Evolutionary conservation across 345 rosid species (phyloP), one percentile per base, ranked within the genome.

Genomic region (Bretschneidera sinensis): DNA sequence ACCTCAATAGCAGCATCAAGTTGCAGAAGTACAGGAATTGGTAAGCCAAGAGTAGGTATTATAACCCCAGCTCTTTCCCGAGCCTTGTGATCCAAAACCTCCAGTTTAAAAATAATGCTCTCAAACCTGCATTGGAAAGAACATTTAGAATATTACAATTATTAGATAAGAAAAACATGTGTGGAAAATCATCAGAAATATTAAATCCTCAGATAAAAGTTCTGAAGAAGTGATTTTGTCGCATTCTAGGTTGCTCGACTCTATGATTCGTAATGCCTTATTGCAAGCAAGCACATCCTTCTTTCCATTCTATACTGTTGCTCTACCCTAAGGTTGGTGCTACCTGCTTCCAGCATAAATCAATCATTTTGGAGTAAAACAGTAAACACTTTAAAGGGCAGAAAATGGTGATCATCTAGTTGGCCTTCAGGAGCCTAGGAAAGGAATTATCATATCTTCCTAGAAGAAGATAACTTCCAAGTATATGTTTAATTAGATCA

Each of bases 21-120:
- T 72, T 85, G 92, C 68, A 94, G 77, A 67, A 86, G 83, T 68
- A 88, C 89, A 59, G 92, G 97, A 69, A 91, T 81, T 14, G 92
- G 83, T 62, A 87, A 76, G 62, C 86, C 92, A 78, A 91, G 85
- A 34, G 96, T 83, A 48, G 92, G 82, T 51, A 91, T 62, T 76
- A 94, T 82, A 65, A 88, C 78, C 68, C 99, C 97, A 59, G 96
- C 96, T 82, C 95, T 86, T 77, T 94, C 97, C 67, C 97, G 81
- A 54, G 95, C 88, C 73, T 88, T 94, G 74, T 91, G 99, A 87
- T 91, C 99, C 80, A 91, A 76, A 43, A 90, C 97, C 82, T 94
- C 99, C 63, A 94, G 73, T 74, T 86, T 91, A 76, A 88, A 94
- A 51, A 94, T 61, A 72, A 95, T 81, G 61, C 58, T 52, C 83